Base-by-base conservation (phyloP, 2,329 filamentous ascomycete genomes). In the Phyllosticta paracitricarpa region DNA sequence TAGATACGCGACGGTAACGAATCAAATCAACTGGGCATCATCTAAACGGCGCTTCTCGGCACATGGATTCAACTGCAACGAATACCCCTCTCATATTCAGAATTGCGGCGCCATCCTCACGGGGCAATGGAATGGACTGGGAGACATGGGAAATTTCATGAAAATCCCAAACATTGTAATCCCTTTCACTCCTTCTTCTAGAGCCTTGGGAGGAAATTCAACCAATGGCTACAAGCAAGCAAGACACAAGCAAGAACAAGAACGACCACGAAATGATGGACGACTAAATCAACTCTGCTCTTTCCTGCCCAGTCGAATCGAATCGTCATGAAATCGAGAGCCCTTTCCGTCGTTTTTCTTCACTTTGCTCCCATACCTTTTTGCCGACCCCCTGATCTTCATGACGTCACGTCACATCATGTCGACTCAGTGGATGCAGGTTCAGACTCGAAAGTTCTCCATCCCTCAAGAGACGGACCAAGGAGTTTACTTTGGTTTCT, bases 1-100 rank as follows among this genome's bases (percentile, higher is more conserved):
- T 61, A 48, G 24, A 55, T 56, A 61, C 55, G 40, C 35, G 53
- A 61, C 58, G 40, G 40, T 48, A n/a, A 48, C 40, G 14, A 48
- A 48, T 48, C 40, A n/a, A n/a, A 40, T 51, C 58, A 51, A 54
- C 56, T 56, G 54, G 58, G 40, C 54, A 61, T 61, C 40, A 61
- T 61, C 58, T 61, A 19, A 61, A 61, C 58, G 58, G 58, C 58
- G 58, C 58, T 60, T 56, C 53, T 53, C 53, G 35, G 53, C 26
- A 28, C 25, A 52, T 61, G 35, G 51, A 22, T 35, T 61, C 54
- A 52, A 24, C 25, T 40, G n/a, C 51, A 35, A 51, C 52, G 54
- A 35, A 56, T 56, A 48, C 28, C 40, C 40, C 40, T 48, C 17
- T n/a, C 17, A n/a, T 48, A 14, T n/a, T 7, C 17, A 48, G 12